Evolutionary conservation across 2,329 filamentous ascomycete species (phyloP), one percentile per base, ranked within the genome.

Genomic region (Scortechinia acanthostroma): DNA sequence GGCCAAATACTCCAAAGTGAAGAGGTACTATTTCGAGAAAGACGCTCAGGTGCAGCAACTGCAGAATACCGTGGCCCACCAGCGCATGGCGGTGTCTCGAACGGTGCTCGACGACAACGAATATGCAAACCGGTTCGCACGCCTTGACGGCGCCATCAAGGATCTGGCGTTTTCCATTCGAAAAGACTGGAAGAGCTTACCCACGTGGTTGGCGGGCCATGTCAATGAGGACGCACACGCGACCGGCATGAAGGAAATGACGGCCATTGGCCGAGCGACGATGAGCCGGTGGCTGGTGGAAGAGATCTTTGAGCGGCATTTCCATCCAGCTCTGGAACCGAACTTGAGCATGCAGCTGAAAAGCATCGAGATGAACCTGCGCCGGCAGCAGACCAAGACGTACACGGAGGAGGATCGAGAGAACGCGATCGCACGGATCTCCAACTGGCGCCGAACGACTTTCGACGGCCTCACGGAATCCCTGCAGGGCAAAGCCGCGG

Each of bases 11-110:
- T 78, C 78, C 57, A 85, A 84, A 57, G 81, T 86, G 37, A 86
- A 86, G 60, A 74, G 79, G 48, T 83, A 84, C 59, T 86, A 85
- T 55, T 86, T 85, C 55, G 81, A 86, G 49, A 80, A 82, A 52
- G 78, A 83, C 52, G 72, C 76, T 16, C 80, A 85, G 57, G 80
- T 86, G 21, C 80, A 84, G 53, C 75, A 82, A 53, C 67, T 86
- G 13, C 81, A 86, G 54, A 86, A 86, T 57, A 83, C 77, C 4
- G 73, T 86, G 43, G 81, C 81, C 17, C 78, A 83, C 56, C 81
- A 86, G 56, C 76, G 80, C 14, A 69, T 86, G 49, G 80, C 80
- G 3, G 74, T 80, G 47, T 85, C 80, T n/a, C 76, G 78, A 43
- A 86, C 80, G 4, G 80, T 81, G 1, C 73, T 84, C 45, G 81